Conservation (phyloP, 495 filamentous ascomycete genomes). For the Talaromyces wortmannii region DNA sequence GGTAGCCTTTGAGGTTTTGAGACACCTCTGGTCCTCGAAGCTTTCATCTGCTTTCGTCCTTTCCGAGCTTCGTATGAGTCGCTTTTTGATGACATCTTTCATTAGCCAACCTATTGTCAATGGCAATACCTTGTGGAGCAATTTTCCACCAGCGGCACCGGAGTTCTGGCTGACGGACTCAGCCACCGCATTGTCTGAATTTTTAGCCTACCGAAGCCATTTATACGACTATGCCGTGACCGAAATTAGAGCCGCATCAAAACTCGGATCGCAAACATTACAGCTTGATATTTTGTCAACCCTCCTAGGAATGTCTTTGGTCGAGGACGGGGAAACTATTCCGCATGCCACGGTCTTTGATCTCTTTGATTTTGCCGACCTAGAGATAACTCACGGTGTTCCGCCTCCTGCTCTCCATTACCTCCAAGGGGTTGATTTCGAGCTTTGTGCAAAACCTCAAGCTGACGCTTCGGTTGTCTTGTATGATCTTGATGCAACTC, state of each 20-base stretch:
- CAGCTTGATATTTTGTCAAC: constrained; percentile 73
- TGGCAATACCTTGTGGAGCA: constrained; percentile 63
- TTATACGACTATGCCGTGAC: constrained; percentile 75
- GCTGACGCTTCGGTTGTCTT: constrained; percentile 34
- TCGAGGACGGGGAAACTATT: constrained; percentile 54
- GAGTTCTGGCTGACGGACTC: constrained; percentile 61
- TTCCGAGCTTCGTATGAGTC: constrained; percentile 66
- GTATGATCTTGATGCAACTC: constrained; percentile 52
- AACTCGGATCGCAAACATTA: constrained; percentile 62
- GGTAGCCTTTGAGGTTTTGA: constrained; percentile 68
- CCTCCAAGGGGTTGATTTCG: constrained; percentile 56
- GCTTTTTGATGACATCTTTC: constrained; percentile 67
- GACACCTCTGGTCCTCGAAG: constrained; percentile 75
- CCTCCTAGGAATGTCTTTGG: constrained; percentile 64
- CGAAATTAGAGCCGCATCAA: constrained; percentile 72
- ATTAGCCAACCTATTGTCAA: constrained; percentile 56
- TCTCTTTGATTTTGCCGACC: constrained; percentile 82
- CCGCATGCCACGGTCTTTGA: constrained; percentile 75
- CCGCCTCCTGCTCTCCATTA: constrained; percentile 40
- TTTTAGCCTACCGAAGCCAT: constrained; percentile 64
- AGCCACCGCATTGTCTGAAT: constrained; percentile 60
- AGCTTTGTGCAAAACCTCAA: constrained; percentile 47
- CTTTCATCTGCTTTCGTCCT: constrained; percentile 70
- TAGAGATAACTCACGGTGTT: constrained; percentile 49
- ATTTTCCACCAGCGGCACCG: constrained; percentile 37